Percentiles rank a stretch among this genome's conserved stretches.
Evolutionary conservation across 257 asterid species (phyloP).

Genomic region (Petunia secreta): DNA sequence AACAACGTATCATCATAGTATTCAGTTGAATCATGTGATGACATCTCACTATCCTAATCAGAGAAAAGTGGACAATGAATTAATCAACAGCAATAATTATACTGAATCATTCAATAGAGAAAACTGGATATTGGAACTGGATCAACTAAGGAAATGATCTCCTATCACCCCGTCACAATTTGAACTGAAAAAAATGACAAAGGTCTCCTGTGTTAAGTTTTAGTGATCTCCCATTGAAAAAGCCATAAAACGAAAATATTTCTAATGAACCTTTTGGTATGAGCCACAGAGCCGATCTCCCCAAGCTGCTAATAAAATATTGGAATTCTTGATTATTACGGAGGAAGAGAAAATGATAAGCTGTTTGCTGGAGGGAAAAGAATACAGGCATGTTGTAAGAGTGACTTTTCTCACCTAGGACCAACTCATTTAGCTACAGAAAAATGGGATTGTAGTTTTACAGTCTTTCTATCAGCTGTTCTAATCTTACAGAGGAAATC

Average conservation of each 20-base stretch:
- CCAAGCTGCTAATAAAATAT: constrained; percentile 18
- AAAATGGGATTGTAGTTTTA: constrained; percentile 22
- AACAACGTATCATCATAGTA: background rate
- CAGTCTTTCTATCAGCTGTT: constrained; percentile 10
- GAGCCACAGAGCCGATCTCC: too few relatives aligned
- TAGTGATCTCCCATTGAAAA: too few relatives aligned
- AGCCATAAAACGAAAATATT: too few relatives aligned
- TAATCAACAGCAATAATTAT: background rate
- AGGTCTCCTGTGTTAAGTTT: too few relatives aligned
- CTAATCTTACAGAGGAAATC: constrained; percentile 7
- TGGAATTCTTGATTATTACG: background rate
- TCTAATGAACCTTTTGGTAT: too few relatives aligned
- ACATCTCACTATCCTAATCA: background rate
- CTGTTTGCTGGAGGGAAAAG: constrained; percentile 17
- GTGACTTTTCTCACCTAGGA: background rate
- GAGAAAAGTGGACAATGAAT: background rate
- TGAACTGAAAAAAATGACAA: too few relatives aligned
- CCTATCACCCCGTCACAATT: too few relatives aligned
- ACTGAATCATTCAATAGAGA: too few relatives aligned
- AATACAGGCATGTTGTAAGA: background rate
- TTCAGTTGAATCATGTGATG: background rate
- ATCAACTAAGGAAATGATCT: too few relatives aligned
- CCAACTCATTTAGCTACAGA: background rate
- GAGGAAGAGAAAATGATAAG: background rate
- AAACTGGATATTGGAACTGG: too few relatives aligned